These are phyloP conservation scores for Drosera spatulata DNA, from an alignment of 179 eudicot genomes.

Conservation along the genomic window DNA sequence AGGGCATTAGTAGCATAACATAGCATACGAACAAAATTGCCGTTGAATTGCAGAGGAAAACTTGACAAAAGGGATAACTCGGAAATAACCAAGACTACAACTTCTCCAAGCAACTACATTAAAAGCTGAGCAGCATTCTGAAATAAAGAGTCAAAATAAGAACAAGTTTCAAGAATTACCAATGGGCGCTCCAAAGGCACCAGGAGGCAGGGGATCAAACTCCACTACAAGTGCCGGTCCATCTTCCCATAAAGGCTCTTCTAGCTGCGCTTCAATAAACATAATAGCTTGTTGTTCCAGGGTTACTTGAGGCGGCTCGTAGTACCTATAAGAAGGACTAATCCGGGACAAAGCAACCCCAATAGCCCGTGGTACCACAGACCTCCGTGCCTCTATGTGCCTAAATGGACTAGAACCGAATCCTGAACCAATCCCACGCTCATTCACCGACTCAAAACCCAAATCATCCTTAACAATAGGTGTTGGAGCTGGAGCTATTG, in stretches of 20 bases:
- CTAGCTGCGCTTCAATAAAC: slow-evolving; percentile 75
- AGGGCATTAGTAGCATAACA: no score
- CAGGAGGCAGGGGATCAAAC: slow-evolving; percentile 96
- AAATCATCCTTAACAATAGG: slow-evolving; percentile 22
- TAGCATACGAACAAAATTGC: no score
- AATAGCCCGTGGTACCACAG: slow-evolving; percentile 45
- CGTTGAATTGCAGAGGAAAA: no score
- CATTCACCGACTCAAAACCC: slow-evolving; percentile 27
- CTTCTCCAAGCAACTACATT: background rate
- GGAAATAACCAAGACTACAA: background rate
- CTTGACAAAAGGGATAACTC: background rate
- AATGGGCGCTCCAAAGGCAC: slow-evolving; percentile 92
- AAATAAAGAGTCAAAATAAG: background rate
- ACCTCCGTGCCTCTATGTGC: slow-evolving; percentile 33
- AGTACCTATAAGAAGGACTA: slow-evolving; percentile 20
- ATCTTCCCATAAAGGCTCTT: slow-evolving; percentile 75
- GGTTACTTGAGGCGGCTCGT: slow-evolving; percentile 47
- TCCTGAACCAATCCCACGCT: slow-evolving; percentile 33
- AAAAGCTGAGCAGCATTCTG: background rate
- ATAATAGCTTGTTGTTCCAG: slow-evolving; percentile 62
- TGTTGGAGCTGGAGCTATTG: slow-evolving; percentile 9
- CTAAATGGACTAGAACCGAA: slow-evolving; percentile 50
- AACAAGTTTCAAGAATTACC: slow-evolving; percentile 27
- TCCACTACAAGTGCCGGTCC: slow-evolving; percentile 92
- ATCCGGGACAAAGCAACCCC: slow-evolving; percentile 18